A percentile compares a stretch with the other conserved stretches of the same genome.
Evolutionary conservation across 1,284 basidiomycete genomes (phyloP).

Genomic region (Anthracocystis setariae): DNA sequence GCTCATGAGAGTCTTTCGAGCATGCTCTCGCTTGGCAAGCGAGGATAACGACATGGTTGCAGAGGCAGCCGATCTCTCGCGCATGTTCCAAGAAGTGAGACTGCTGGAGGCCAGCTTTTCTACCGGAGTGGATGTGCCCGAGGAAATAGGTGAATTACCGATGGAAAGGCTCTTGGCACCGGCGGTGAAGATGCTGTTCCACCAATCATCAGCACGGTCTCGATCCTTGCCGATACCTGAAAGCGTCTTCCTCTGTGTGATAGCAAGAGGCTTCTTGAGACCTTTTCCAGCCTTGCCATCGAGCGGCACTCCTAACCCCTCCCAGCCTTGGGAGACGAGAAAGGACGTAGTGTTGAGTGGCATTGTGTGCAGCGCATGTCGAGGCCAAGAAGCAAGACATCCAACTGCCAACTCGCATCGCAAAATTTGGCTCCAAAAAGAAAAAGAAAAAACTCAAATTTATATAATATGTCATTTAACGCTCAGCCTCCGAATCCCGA

Average conservation of each 20-base stretch:
- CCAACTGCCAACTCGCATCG: neutral
- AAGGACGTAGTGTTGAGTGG: constrained; percentile 60
- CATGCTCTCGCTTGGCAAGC: constrained; percentile 62
- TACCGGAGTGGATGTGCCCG: constrained; percentile 15
- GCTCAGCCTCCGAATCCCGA: constrained; percentile 14
- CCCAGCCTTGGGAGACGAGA: constrained; percentile 62
- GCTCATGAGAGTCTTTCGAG: constrained; percentile 61
- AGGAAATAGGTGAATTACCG: constrained; percentile 23
- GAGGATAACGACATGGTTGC: constrained; percentile 53
- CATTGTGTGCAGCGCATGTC: constrained; percentile 28
- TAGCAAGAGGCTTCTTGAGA: constrained; percentile 65
- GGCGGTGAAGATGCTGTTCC: constrained; percentile 66
- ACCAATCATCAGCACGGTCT: constrained; percentile 66
- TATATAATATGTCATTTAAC: too few species aligned
- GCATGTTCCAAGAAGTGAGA: constrained; percentile 23
- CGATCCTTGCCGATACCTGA: constrained; percentile 64
- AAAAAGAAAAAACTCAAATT: constrained; percentile 2
- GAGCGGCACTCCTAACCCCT: constrained; percentile 61
- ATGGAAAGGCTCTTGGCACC: constrained; percentile 58
- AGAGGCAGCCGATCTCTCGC: constrained; percentile 23
- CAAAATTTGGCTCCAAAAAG: constrained; percentile 9
- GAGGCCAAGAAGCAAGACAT: neutral
- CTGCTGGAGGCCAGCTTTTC: constrained; percentile 12
- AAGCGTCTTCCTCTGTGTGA: constrained; percentile 61
- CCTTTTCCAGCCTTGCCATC: constrained; percentile 61